phyloP scores from a whole-genome alignment of 1,139 yeast species.

The Taphrina wiesneri region DNA sequence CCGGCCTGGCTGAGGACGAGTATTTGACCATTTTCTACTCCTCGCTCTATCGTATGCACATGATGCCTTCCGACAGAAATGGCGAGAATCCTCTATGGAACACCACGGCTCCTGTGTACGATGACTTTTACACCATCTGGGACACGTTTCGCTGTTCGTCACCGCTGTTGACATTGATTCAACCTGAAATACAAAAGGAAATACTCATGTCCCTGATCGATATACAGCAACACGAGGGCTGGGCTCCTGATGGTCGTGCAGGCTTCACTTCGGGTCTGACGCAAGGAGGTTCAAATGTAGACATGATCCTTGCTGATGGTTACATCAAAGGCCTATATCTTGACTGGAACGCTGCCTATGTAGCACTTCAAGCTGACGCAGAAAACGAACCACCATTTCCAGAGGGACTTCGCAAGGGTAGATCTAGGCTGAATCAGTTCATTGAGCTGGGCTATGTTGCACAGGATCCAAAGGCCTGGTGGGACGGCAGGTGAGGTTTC shows the following conservation, averaged over 20 bases:
- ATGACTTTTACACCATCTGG: constrained; percentile 32
- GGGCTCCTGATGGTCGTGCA: constrained; percentile 32
- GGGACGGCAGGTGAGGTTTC: constrained; percentile 31
- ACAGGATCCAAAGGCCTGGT: constrained; percentile 32
- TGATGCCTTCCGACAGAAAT: constrained; percentile 23
- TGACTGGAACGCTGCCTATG: constrained; percentile 22
- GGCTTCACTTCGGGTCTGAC: constrained; percentile 30
- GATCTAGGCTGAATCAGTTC: constrained; percentile 16
- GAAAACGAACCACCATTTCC: constrained; percentile 24
- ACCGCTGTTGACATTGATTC: constrained; percentile 21
- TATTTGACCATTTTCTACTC: constrained; percentile 26
- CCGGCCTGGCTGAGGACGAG: not conserved
- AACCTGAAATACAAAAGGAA: constrained; percentile 15
- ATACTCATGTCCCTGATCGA: constrained; percentile 20
- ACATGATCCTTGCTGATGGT: constrained; percentile 31
- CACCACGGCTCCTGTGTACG: constrained; percentile 16
- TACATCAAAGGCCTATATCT: constrained; percentile 20
- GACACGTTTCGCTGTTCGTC: constrained; percentile 32
- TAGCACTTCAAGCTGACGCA: constrained; percentile 22
- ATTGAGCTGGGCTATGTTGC: constrained; percentile 23
- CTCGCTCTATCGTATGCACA: constrained; percentile 26
- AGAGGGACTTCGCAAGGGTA: constrained; percentile 24
- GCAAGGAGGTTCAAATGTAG: constrained; percentile 28
- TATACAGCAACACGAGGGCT: constrained; percentile 30
- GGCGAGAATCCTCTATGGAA: constrained; percentile 28